Evolutionary conservation across 2,329 filamentous ascomycete species (phyloP).

Genomic region (Erysiphe pulchra): DNA sequence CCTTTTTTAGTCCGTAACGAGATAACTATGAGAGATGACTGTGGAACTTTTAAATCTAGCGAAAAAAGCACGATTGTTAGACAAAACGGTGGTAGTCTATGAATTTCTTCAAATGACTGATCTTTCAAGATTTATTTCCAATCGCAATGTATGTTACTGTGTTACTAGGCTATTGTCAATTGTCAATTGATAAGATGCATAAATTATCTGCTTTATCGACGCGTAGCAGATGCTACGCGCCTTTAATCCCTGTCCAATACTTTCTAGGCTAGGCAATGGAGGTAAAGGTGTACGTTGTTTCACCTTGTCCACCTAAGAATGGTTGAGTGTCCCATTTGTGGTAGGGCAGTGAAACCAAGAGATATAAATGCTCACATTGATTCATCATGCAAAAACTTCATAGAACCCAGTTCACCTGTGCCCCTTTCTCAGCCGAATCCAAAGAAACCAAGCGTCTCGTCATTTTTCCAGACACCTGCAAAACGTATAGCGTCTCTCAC

Average conservation of each 20-base stretch:
- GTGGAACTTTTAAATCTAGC: no score
- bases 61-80: no score
- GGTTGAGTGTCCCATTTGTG: constrained; percentile 64
- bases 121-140: no score
- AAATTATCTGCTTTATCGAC: not conserved
- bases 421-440: constrained; percentile 16
- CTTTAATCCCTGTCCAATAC: not conserved
- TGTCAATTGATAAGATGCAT: no score
- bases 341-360: constrained; percentile 39
- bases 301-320: constrained; percentile 4
- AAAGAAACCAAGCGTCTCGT: constrained; percentile 19
- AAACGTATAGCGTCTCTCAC: constrained; percentile 20
- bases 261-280: no score
- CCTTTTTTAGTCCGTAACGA: no score
- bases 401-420: constrained; percentile 23
- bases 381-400: constrained; percentile 44
- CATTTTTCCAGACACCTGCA: constrained; percentile 35
- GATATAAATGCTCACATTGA: constrained; percentile 85
- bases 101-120: no score
- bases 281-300: no score
- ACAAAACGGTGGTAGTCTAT: no score
- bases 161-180: no score
- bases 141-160: no score
- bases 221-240: not conserved
- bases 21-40: no score